Evolutionary conservation across 176 grass and related monocot species (phyloP), one percentile per base, ranked within the genome.

Genomic region (Oryza australiensis): DNA sequence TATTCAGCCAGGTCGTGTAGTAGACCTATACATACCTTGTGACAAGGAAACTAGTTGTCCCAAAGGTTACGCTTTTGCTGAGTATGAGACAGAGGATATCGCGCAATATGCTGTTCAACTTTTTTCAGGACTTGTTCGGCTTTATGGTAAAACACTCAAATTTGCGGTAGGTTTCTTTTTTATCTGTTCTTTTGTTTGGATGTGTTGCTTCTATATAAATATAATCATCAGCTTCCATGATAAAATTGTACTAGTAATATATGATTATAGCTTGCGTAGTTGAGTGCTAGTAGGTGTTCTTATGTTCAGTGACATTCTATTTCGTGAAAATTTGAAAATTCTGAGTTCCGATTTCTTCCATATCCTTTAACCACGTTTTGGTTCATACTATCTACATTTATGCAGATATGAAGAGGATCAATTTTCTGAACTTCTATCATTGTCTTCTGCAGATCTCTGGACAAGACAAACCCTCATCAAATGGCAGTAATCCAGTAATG

Each of bases 51-150:
- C 82, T 77, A 91, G 87, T 64, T 78, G 72, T 27, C 82, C 57
- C 59, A 98, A 88, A 81, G 92, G 92, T 34, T 98, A 83, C n/a
- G 91, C 93, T 85, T 99, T 99, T 88, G 96, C 87, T n/a, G 77
- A 95, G 85, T 95, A 93, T 81, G 93, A 95, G 85, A 77, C 89
- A 1, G 84, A 90, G 74, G 96, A 95, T 83, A 81, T 92, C 23
- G 87, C 93, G 12, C 73, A 91, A 26, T 98, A 98, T 82, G 93
- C 46, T 49, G 46, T 49, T 49, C 4, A 34, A 60, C 88, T 95
- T 70, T 98, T 92, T 80, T 88, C 81, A 1, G 92, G 92, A 37
- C 79, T 95, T 84, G 88, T 98, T 88, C 82, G 73, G 41, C 82
- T 95, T 64, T 68, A 87, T 86, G 90, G 77, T 85, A 94, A 76